Base-by-base conservation (phyloP, 441 rosid species). In the Isatis lusitanica region DNA sequence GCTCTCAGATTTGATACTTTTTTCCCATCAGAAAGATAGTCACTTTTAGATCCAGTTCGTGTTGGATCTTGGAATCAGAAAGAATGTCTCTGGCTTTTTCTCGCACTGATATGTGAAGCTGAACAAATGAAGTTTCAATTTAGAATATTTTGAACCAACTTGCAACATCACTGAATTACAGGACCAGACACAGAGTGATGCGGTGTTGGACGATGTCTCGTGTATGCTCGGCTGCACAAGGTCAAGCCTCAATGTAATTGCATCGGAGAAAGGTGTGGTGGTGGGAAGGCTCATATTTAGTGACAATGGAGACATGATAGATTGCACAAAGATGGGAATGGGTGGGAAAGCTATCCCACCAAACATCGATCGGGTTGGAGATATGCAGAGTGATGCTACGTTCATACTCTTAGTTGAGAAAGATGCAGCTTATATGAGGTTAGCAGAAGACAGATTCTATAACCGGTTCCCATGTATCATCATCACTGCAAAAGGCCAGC, bases 321-420 rank as follows among this genome's bases (percentile, higher is more conserved):
- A 94, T 66, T 92, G 98, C 69, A 95, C 98, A 1, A 92, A 92
- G 76, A 92, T 92, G 98, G 95, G 98, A 7, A 92, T 95, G 91
- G 99, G 96, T 13, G 98, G 98, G 48, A 94, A 94, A 81, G 99
- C 97, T 0, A 94, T 92, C 21, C 99, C 99, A 2, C 99, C 97
- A 0, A 94, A 92, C 55, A 95, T 95, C 0, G 97, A 95, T 21
- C 68, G 99, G 44, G 99, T 95, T 10, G 98, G 98, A 5, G 97
- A 92, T 74, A 92, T 95, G 99, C 84, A 84, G 77, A 90, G 96
- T 24, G 99, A 95, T 79, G 99, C 99, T 0, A 53, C 82, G 77
- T 95, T 95, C 57, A 89, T 95, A 50, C 82, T 92, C 13, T 79
- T 95, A 70, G 98, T 95, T 16, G 97, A 92, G 73, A 95, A 95